Evolutionary conservation across 805 yeast genomes (phyloP), one percentile per base, ranked within the genome.

Genomic region (Candida glaebosa): DNA sequence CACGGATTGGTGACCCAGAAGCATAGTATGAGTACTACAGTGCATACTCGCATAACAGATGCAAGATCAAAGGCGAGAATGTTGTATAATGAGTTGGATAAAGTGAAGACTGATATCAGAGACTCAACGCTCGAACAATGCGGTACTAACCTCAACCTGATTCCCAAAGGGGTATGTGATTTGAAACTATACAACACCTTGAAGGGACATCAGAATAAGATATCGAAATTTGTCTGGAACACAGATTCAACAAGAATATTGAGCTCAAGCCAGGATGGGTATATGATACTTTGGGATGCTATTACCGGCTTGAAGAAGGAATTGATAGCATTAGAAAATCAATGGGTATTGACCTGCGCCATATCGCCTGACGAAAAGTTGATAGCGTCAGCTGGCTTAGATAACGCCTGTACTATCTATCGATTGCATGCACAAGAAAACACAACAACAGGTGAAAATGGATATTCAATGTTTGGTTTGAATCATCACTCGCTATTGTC

Each of bases 241-340:
- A 57, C 68, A 1, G 82, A 82, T 54, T 75, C 85, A n/a, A 60
- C 63, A 34, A 73, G 71, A 34, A 54, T 89, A 2, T 60, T 88
- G 6, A 78, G 88, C 38, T 88, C 87, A 0, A 82, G 91, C 18
- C 96, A 87, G 57, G 97, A 90, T 61, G 96, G 96, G 2, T 84
- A 79, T 54, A 69, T 88, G 69, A 69, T 90, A 30, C 61, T 87
- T 16, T 90, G 97, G 96, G 91, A 89, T 58, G 73, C 87, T 0
- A 65, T 74, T 3, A 76, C 87, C 0, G 90, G 89, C 2, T 66
- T 76, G 47, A 90, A 89, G 54, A 67, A 76, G 41, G 79, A 80
- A 41, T 87, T 88, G 1, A 76, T 89, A 14, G 75, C 81, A 3
- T 64, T 89, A 41, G 87, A 82, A 37, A 84, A 84, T 35, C 84